These are phyloP conservation scores for Cadophora gregata DNA, from an alignment of 2,329 filamentous ascomycete genomes.

Conservation along the genomic window DNA sequence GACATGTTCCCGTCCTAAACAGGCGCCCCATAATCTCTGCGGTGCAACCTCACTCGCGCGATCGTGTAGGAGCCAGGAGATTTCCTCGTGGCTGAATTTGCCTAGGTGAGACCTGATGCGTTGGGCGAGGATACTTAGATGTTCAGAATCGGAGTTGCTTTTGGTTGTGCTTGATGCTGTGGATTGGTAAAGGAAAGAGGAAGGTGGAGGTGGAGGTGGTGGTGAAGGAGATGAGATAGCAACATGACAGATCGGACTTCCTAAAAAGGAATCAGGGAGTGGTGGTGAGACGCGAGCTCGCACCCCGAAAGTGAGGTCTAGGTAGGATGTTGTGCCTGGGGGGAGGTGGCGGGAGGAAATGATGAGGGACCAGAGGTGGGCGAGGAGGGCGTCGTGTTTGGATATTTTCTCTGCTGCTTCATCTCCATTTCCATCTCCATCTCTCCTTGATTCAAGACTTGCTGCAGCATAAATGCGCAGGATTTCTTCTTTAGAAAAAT, in stretches of 20 bases:
- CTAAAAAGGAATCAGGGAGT: slow-evolving; percentile 50
- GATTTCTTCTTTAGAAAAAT: slow-evolving; percentile 48
- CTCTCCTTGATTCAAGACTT: background rate
- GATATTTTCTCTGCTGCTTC: slow-evolving; percentile 42
- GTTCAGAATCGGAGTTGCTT: background rate
- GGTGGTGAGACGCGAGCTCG: slow-evolving; percentile 49
- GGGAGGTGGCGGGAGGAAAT: slow-evolving; percentile 48
- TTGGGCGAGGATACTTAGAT: slow-evolving; percentile 34
- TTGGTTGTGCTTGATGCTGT: too few species aligned
- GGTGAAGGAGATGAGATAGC: slow-evolving; percentile 41
- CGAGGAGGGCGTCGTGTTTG: slow-evolving; percentile 53
- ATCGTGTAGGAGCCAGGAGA: slow-evolving; percentile 51
- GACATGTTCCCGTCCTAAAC: slow-evolving; percentile 50
- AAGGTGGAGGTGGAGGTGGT: background rate
- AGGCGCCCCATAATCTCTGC: slow-evolving; percentile 55
- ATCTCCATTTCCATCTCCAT: background rate
- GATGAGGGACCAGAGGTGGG: slow-evolving; percentile 53
- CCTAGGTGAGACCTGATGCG: slow-evolving; percentile 47
- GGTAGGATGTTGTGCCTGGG: slow-evolving; percentile 40
- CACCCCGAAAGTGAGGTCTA: slow-evolving; percentile 51
- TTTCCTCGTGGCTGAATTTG: slow-evolving; percentile 47
- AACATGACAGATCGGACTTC: slow-evolving; percentile 52
- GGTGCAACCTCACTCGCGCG: slow-evolving; percentile 51
- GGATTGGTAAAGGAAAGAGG: too few species aligned
- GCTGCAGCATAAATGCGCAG: slow-evolving; percentile 44